phyloP scores from a whole-genome alignment of 257 asterid genomes.

The Ligustrum vulgare region DNA sequence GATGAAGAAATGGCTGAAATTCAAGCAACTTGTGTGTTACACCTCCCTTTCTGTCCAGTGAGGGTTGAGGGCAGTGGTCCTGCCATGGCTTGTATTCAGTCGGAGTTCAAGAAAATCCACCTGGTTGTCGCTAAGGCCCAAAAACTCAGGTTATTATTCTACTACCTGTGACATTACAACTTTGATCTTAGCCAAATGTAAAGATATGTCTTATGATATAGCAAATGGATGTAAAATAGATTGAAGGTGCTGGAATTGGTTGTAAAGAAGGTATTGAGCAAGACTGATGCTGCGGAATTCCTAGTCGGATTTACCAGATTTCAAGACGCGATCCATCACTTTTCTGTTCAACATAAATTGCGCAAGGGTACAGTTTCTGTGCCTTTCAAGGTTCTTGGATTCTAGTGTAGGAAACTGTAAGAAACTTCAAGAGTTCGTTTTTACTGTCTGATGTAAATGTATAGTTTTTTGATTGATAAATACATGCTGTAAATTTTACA shows the following conservation, averaged over 20 bases:
- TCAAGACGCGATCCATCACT: conserved; percentile 61
- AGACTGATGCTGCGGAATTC: conserved; percentile 81
- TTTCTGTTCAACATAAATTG: conserved; percentile 38
- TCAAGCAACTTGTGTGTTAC: conserved; percentile 71
- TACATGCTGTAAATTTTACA: background rate
- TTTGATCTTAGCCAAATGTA: background rate
- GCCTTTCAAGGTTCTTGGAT: conserved; percentile 28
- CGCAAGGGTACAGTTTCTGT: conserved; percentile 33
- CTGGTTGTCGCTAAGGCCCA: conserved; percentile 74
- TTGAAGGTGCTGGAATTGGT: conserved; percentile 60
- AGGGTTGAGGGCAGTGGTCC: conserved; percentile 15
- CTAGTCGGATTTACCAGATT: conserved; percentile 65
- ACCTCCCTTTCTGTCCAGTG: conserved; percentile 62
- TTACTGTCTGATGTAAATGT: background rate
- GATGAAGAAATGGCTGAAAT: conserved; percentile 86
- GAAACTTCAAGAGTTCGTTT: background rate
- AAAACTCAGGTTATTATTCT: conserved; percentile 48
- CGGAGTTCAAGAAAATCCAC: conserved; percentile 70
- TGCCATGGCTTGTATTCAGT: conserved; percentile 36
- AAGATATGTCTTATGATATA: background rate
- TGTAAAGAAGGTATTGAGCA: conserved; percentile 62
- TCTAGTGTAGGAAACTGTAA: conserved; percentile 9
- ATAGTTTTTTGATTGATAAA: background rate
- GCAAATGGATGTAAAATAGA: conserved; percentile 32
- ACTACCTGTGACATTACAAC: background rate